Base-by-base conservation (phyloP, 2,329 filamentous ascomycete genomes). In the Trichoderma guizhouense region DNA sequence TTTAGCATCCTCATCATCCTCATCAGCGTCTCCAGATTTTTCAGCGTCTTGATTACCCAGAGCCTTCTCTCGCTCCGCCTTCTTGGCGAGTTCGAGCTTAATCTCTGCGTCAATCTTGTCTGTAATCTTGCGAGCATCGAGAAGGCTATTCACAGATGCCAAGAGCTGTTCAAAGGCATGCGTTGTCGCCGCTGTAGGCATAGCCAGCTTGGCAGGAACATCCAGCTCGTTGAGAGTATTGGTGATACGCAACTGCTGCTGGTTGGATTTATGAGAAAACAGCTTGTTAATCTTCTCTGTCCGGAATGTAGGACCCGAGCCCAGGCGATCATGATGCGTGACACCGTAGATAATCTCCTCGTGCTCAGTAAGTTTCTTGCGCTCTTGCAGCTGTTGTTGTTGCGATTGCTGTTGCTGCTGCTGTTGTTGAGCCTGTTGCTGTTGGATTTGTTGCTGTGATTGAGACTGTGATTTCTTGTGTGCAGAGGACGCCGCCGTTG, bases 251-350 rank as follows among this genome's bases (percentile, higher is more conserved):
- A 89, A 82, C 75, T 93, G 93, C 79, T 95, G 92, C 73, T 92
- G 89, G 69, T 91, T 89, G 18, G 89, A 92, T 83, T 95, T 95
- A 74, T 92, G 92, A 47, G 90, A 90, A 71, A 94, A 91, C 28
- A 93, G 88, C 81, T 94, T 94, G 76, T 91, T 91, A 72, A 95
- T 89, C 79, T 90, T 91, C 76, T 95, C 93, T 32, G 94, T 94
- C 14, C 95, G 93, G 86, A 98, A 98, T 15, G 93, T 92, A 43
- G 97, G 93, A 7, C 96, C 95, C 9, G 91, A 92, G 2, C 92
- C 90, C 51, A 98, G 87, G 32, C 95, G 92, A 71, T 98, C 95
- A 79, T 95, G 92, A 75, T 93, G 90, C 8, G 92, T 89, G 11
- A 99, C 92, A 74, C 95, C 96, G 78, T 95, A 98, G 39, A 92